Evolutionary conservation across 1,284 basidiomycete species (phyloP), one percentile per base, ranked within the genome.

Genomic region (Cryptococcus neoformans): DNA sequence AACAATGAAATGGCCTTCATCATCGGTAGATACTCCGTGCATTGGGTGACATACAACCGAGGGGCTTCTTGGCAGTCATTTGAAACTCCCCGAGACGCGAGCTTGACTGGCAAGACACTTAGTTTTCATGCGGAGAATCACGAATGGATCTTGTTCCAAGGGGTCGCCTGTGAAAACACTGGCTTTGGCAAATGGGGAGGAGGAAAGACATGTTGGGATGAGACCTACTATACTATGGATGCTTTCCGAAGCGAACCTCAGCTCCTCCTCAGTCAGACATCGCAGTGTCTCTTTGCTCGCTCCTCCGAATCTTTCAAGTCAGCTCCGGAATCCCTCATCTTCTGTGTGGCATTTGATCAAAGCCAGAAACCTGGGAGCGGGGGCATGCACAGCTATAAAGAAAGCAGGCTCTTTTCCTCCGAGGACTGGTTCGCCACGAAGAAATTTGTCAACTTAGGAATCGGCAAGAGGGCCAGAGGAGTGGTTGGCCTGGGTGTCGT

Each of bases 401-500:
- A 90, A 12, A 87, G 85, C 51, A 83, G 88, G 8, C 83, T 96
- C 46, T 94, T 84, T 78, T 87, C 86, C 28, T 88, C 85, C 49
- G 84, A 84, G 1, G 89, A 95, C 78, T 96, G 90, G 76, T 96
- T 94, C 80, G 65, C 81, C 8, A 81, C 40, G 46, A 71, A 76
- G 48, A 81, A 82, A 39, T 81, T 88, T 48, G 89, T 94, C 65
- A 89, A 92, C 65, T 81, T 96, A 3, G 81, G 81, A 7, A 89
- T 92, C 0, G 90, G 88, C 4, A 90, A 87, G 77, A 85, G 87
- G 57, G 88, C 91, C 0, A 85, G 84, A 21, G 93, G 93, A 1
- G 85, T 97, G 14, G 82, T 90, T 2, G 93, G 91, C 0, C 84
- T 96, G 56, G 93, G 93, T 0, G 89, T 93, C 52, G 90, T 95